These are phyloP conservation scores for Scutellaria baicalensis DNA, from an alignment of 257 asterid genomes.

Conservation along the genomic window DNA sequence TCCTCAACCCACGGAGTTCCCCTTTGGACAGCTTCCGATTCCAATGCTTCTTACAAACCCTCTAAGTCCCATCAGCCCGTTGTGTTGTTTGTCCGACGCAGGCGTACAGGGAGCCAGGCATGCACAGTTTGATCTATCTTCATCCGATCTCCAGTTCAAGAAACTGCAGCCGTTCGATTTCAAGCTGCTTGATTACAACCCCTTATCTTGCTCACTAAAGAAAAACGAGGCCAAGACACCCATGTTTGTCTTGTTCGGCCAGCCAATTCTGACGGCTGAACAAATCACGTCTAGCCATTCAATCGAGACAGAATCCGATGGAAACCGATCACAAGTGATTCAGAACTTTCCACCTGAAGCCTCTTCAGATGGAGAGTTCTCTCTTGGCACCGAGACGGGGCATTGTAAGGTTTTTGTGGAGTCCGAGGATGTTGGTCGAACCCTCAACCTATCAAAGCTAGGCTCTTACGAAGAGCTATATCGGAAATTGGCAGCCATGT, in stretches of 20 bases:
- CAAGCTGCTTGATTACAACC: slow-evolving; percentile 30
- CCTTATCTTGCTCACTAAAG: slow-evolving; percentile 33
- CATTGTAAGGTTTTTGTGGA: slow-evolving; percentile 66
- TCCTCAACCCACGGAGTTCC: slow-evolving; percentile 48
- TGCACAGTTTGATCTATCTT: slow-evolving; percentile 37
- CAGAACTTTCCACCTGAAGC: slow-evolving; percentile 39
- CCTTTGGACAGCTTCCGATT: slow-evolving; percentile 31
- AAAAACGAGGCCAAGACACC: slow-evolving; percentile 26
- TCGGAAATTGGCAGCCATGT: slow-evolving; percentile 37
- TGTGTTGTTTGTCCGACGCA: slow-evolving; percentile 51
- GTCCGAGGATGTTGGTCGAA: slow-evolving; percentile 57
- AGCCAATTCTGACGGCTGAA: slow-evolving; percentile 58
- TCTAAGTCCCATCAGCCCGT: slow-evolving; percentile 64
- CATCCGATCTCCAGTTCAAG: slow-evolving; percentile 42
- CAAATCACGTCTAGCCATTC: slow-evolving; percentile 51
- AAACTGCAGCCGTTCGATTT: slow-evolving; percentile 41
- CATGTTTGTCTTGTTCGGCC: slow-evolving; percentile 50
- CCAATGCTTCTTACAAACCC: slow-evolving; percentile 34
- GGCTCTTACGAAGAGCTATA: slow-evolving; percentile 49
- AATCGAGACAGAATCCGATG: slow-evolving; percentile 24
- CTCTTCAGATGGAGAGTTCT: slow-evolving; percentile 36
- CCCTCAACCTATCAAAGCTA: slow-evolving; percentile 36
- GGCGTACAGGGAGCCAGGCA: slow-evolving; percentile 99
- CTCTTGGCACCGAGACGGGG: slow-evolving; percentile 32
- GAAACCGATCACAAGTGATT: slow-evolving; percentile 46